Evolutionary conservation across 371 early-diverging fungal genomes (phyloP), one percentile per base, ranked within the genome.

Genomic region (Mucor sp.): DNA sequence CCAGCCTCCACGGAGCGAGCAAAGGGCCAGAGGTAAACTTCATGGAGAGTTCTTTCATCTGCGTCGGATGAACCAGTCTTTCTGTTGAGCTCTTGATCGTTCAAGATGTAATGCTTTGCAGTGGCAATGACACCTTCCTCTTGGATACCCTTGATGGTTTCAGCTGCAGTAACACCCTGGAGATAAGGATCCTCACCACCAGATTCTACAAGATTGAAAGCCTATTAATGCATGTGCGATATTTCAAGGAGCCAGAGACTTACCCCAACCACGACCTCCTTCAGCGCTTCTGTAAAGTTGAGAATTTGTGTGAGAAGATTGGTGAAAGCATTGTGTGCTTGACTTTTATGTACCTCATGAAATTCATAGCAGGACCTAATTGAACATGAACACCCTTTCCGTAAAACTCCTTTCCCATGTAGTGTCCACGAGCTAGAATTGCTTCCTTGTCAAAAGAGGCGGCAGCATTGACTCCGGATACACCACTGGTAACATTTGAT

Each of bases 141-240:
- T 68, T 83, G 83, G 25, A 77, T 68, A 60, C 83, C 83, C 17
- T 44, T 33, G 30, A 83, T 70, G 9, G 74, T 78, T 47, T 77
- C 67, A 0, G 63, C 64, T 48, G 71, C 66, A 23, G 74, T 63
- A 9, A 83, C 73, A 53, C 79, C 83, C 9, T 78, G 62, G n/a
- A 90, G 77, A 53, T 71, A 89, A 11, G 90, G 89, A 63, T 89
- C 90, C 67, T 82, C 90, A 50, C 88, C 87, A 23, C 23, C 21
- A 7, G 23, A 6, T 12, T 23, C n/a, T 48, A 19, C 7, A 19
- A 4, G 19, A 6, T 1, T 7, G 19, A 48, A 9, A 21, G 21
- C 3, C 7, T 7, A 8, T 21, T 48, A 48, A 3, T 48, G 8
- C 5, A 2, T 19, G 48, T 41, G 41, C 17, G 17, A 41, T 5